Percentiles rank a stretch among this genome's conserved stretches.
These are phyloP conservation scores for Claviceps africana DNA, from an alignment of 2,329 filamentous ascomycete species.

Conservation along the genomic window DNA sequence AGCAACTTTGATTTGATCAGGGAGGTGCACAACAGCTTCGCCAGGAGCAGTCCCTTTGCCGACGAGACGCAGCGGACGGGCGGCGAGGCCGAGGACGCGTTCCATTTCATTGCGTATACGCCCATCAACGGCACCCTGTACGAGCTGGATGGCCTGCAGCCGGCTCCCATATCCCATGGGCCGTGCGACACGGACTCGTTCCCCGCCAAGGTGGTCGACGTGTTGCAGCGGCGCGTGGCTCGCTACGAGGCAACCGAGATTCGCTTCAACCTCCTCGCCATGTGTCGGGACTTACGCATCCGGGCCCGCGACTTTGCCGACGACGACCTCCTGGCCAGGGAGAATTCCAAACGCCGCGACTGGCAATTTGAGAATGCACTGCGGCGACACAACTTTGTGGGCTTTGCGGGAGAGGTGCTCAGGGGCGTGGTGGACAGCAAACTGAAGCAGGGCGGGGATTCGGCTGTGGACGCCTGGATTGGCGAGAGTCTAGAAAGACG, in stretches of 20 bases:
- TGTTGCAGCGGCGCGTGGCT: constrained; percentile 69
- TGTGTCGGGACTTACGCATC: constrained; percentile 70
- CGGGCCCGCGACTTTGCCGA: constrained; percentile 73
- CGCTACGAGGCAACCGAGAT: constrained; percentile 82
- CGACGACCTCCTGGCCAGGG: constrained; percentile 57
- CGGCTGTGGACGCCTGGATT: constrained; percentile 60
- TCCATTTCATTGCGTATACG: constrained; percentile 96
- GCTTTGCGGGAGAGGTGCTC: constrained; percentile 79
- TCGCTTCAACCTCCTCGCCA: constrained; percentile 87
- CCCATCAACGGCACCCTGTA: constrained; percentile 68
- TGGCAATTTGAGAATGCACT: constrained; percentile 96
- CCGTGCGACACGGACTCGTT: constrained; percentile 57
- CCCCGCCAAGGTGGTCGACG: constrained; percentile 67
- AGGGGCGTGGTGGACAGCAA: constrained; percentile 73
- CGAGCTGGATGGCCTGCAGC: constrained; percentile 90
- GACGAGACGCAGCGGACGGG: constrained; percentile 65
- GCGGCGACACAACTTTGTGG: constrained; percentile 87
- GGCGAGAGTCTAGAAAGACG: constrained; percentile 49
- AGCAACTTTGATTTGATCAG: constrained; percentile 55
- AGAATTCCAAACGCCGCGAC: constrained; percentile 68
- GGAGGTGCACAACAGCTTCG: constrained; percentile 80
- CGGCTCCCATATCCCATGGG: constrained; percentile 82
- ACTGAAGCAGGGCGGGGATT: constrained; percentile 48
- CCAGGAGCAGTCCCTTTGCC: constrained; percentile 75
- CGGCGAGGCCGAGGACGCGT: constrained; percentile 70